Base-by-base conservation (phyloP, 2,329 filamentous ascomycete species). In the Lecanoromycetidae sp. region DNA sequence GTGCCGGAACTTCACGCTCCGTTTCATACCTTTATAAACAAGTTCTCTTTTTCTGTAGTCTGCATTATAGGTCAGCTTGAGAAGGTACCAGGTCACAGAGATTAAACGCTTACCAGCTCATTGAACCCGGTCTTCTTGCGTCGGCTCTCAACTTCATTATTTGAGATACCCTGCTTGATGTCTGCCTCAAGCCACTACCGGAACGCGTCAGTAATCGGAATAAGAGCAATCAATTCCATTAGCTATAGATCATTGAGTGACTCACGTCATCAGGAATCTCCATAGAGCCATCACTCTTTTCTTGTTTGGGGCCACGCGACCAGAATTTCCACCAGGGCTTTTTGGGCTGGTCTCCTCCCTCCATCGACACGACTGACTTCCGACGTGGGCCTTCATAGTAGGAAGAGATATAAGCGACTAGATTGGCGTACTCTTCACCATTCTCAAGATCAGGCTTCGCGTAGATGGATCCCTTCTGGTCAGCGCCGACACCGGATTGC, bases 11-110 rank as follows among this genome's bases (percentile, higher is more conserved):
- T 37, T n/a, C 32, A 22, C 27, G n/a, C n/a, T n/a, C n/a, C n/a
- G n/a, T n/a, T 38, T 22, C 25, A 23, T 48, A 51, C 49, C 49
- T 51, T 51, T 35, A 51, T 40, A 19, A 51, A 74, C 70, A 84
- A 69, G 70, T 84, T 85, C 67, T 80, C 78, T 72, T 84, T 84
- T 70, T 85, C 82, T 26, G 79, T 77, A 25, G 73, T 71, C 49
- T 51, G 9, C 20, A 46, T 26, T 13, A 26, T 46, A 32, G 27
- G 39, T 50, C 30, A 42, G 42, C 12, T 15, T 33, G 5, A 30
- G 12, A 34, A 42, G 25, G 27, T 33, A 30, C 4, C 22, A 22
- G 13, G 27, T 12, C 15, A 25, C 22, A 17, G 12, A 7, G 30
- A 42, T 27, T 23, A 33, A 32, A n/a, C 27, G 23, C 49, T 39